Percentiles rank a stretch among this genome's conserved stretches.
These are phyloP conservation scores for Apiospora aurea DNA, from an alignment of 2,329 filamentous ascomycete genomes.

Conservation along the genomic window DNA sequence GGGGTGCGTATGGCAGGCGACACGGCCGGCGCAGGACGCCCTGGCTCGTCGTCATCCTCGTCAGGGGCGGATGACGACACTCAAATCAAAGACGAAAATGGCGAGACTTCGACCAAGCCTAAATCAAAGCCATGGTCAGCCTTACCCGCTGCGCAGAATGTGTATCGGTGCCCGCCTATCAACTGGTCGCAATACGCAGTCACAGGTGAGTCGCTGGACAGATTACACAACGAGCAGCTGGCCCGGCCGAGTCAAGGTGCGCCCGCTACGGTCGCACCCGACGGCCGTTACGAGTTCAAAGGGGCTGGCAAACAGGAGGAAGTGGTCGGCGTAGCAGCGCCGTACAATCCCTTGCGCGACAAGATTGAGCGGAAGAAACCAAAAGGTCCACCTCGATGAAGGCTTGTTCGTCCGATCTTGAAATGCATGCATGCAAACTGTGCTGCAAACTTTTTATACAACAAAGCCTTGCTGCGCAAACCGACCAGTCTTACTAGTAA, in stretches of 20 bases:
- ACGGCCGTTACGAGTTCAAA: conserved; percentile 60
- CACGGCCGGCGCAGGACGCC: neutral
- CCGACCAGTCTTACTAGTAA: neutral
- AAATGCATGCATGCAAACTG: neutral
- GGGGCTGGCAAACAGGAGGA: conserved; percentile 48
- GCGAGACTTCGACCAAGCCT: conserved; percentile 29
- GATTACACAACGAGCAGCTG: conserved; percentile 82
- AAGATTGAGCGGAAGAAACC: conserved; percentile 46
- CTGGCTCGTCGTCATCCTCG: conserved; percentile 25
- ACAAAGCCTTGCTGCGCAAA: neutral
- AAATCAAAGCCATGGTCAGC: conserved; percentile 58
- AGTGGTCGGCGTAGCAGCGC: conserved; percentile 61
- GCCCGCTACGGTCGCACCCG: conserved; percentile 53
- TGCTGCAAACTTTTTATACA: neutral
- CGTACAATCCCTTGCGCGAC: conserved; percentile 62
- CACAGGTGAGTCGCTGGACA: conserved; percentile 84
- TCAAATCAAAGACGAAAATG: conserved; percentile 5
- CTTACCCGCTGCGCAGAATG: conserved; percentile 79
- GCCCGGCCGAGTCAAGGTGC: conserved; percentile 65
- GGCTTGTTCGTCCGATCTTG: neutral
- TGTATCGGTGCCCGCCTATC: conserved; percentile 86
- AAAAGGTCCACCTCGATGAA: conserved; percentile 37
- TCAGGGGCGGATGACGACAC: conserved; percentile 12
- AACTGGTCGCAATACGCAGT: conserved; percentile 96
- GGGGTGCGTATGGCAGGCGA: conserved; percentile 54